Conservation (phyloP, 306 rosid genomes). For the Rosa persica region DNA sequence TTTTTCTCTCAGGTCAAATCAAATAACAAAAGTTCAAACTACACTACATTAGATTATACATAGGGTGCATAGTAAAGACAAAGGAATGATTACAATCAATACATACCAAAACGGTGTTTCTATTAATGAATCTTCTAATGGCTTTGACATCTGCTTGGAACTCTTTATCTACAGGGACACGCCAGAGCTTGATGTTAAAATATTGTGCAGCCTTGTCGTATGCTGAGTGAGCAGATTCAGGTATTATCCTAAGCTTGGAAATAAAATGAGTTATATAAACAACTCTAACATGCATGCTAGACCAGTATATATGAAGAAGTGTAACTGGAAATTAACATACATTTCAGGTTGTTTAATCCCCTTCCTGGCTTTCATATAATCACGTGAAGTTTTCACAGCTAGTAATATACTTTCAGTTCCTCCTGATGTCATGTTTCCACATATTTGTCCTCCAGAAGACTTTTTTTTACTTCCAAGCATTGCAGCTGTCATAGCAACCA, state of each 20-base stretch:
- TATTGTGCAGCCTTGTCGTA: constrained; percentile 98
- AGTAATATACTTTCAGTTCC: constrained; percentile 96
- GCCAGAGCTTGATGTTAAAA: constrained; percentile 91
- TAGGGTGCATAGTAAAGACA: too few relatives aligned
- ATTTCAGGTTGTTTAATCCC: constrained; percentile 88
- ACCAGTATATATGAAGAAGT: constrained; percentile 10
- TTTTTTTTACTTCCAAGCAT: constrained; percentile 78
- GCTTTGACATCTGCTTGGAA: constrained; percentile 82
- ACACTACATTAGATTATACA: background rate
- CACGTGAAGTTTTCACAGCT: constrained; percentile 92
- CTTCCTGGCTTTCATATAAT: constrained; percentile 80
- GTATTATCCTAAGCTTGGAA: constrained; percentile 66
- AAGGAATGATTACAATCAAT: background rate
- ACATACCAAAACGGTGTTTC: constrained; percentile 81
- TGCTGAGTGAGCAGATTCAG: constrained; percentile 93
- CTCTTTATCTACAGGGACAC: constrained; percentile 69
- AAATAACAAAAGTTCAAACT: constrained; percentile 2
- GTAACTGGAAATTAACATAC: constrained; percentile 39
- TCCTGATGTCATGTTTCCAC: constrained; percentile 99
- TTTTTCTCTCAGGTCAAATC: background rate
- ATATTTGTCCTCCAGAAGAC: constrained; percentile 80
- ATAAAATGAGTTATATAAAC: constrained; percentile 24
- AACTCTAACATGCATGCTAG: constrained; percentile 11
- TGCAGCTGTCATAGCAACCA: constrained; percentile 94
- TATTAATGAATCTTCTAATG: constrained; percentile 59